These are phyloP conservation scores for Simmondsia chinensis DNA, from an alignment of 148 eudicot genomes.

Conservation along the genomic window DNA sequence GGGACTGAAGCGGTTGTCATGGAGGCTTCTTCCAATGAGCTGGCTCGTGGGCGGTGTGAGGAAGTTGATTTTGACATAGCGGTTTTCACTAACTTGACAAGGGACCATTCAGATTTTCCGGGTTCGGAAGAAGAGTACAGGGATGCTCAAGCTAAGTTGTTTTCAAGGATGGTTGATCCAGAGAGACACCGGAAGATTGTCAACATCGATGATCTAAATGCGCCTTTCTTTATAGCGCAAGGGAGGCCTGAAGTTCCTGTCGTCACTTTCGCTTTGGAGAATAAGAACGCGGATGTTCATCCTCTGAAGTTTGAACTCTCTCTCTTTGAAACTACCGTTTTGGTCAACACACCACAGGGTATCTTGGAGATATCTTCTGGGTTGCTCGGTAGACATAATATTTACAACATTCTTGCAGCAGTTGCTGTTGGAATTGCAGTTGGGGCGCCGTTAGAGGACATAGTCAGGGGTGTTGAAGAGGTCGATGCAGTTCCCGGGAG, in stretches of 20 bases:
- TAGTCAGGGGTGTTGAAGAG: slow-evolving; percentile 97
- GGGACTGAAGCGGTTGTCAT: slow-evolving; percentile 93
- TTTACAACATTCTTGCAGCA: slow-evolving; percentile 87
- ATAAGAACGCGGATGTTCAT: slow-evolving; percentile 84
- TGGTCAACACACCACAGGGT: slow-evolving; percentile 85
- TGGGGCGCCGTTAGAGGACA: slow-evolving; percentile 96
- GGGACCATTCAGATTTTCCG: slow-evolving; percentile 50
- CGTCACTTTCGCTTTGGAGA: slow-evolving; percentile 76
- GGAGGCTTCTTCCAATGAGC: slow-evolving; percentile 69
- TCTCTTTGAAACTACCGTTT: slow-evolving; percentile 90
- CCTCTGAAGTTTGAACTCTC: slow-evolving; percentile 80
- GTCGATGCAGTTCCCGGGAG: slow-evolving; percentile 96
- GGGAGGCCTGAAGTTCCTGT: slow-evolving; percentile 90
- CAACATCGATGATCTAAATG: slow-evolving; percentile 82
- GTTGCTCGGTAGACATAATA: slow-evolving; percentile 81
- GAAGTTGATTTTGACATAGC: slow-evolving; percentile 97
- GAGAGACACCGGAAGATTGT: slow-evolving; percentile 84
- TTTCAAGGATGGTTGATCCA: slow-evolving; percentile 89
- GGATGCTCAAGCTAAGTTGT: slow-evolving; percentile 56
- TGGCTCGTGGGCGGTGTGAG: slow-evolving; percentile 61
- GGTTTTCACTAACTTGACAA: slow-evolving; percentile 63
- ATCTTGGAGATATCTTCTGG: slow-evolving; percentile 97
- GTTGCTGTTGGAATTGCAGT: slow-evolving; percentile 96
- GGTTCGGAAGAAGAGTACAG: slow-evolving; percentile 73
- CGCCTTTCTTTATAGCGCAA: slow-evolving; percentile 53